These are phyloP conservation scores for Wickerhamiella brachini DNA, from an alignment of 805 yeast species.

Conservation along the genomic window DNA sequence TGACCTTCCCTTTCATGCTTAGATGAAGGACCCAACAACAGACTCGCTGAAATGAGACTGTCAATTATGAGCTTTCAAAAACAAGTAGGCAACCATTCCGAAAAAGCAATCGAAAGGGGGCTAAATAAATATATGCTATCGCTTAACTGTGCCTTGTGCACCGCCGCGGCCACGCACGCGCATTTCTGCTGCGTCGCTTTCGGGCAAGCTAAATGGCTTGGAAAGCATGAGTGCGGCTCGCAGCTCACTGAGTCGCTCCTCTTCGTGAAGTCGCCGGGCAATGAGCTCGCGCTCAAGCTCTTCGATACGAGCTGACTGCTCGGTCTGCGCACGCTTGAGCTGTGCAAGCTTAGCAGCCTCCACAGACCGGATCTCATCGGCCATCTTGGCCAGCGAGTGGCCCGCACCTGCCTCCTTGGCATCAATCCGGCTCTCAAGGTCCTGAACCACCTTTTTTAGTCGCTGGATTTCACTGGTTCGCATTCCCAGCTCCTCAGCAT, in stretches of 20 bases:
- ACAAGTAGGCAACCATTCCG: no score
- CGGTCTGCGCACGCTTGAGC: slow-evolving; percentile 20
- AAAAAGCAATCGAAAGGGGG: no score
- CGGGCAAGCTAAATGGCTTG: slow-evolving; percentile 6
- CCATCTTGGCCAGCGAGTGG: slow-evolving; percentile 1
- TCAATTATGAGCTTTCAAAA: no score
- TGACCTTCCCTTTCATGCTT: background rate
- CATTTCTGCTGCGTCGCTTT: background rate
- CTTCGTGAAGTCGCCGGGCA: slow-evolving; percentile 19
- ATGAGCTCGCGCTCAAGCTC: slow-evolving; percentile 19
- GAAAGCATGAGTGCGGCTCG: slow-evolving; percentile 14
- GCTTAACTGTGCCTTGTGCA: slow-evolving; percentile 14
- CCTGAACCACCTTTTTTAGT: slow-evolving; percentile 5
- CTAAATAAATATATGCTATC: background rate
- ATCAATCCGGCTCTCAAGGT: slow-evolving; percentile 1
- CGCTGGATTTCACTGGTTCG: slow-evolving; percentile 6
- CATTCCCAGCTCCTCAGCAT: background rate
- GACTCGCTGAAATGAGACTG: no score
- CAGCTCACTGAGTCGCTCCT: slow-evolving; percentile 19
- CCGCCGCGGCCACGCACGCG: slow-evolving; percentile 17
- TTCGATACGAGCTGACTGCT: slow-evolving; percentile 16
- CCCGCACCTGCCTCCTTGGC: background rate
- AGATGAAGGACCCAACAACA: no score
- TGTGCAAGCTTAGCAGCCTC: slow-evolving; percentile 12
- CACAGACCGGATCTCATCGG: slow-evolving; percentile 11